These are phyloP conservation scores for Theobroma cacao DNA, from an alignment of 345 rosid species.

Conservation along the genomic window DNA sequence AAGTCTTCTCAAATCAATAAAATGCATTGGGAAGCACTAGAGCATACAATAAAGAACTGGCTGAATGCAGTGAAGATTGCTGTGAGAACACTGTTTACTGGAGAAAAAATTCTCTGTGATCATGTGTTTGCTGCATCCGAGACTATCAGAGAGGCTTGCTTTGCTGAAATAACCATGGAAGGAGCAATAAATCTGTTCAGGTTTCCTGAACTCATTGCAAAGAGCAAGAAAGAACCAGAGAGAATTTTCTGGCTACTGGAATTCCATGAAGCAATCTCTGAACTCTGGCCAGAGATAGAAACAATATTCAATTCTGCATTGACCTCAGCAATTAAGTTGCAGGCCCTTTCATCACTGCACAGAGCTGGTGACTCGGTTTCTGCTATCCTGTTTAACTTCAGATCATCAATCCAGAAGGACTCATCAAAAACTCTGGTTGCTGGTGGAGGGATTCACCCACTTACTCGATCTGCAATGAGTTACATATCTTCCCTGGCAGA, in stretches of 20 bases:
- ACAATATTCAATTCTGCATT: conserved; percentile 60
- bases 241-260: conserved; percentile 60
- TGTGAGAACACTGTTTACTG: conserved; percentile 52
- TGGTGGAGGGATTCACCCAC: conserved; percentile 78
- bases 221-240: conserved; percentile 51
- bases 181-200: conserved; percentile 62
- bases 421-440: conserved; percentile 36
- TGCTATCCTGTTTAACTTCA: conserved; percentile 45
- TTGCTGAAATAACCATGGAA: conserved; percentile 56
- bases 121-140: conserved; percentile 55
- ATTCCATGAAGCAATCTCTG: conserved; percentile 53
- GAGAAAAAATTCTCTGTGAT: conserved; percentile 69
- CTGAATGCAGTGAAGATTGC: conserved; percentile 53
- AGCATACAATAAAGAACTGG: conserved; percentile 65
- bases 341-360: conserved; percentile 51
- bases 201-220: conserved; percentile 66
- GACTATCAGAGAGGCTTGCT: conserved; percentile 61
- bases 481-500: conserved; percentile 61
- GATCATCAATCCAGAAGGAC: conserved; percentile 53
- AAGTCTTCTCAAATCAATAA: conserved; percentile 47
- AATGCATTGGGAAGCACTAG: conserved; percentile 53
- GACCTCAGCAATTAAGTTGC: conserved; percentile 43
- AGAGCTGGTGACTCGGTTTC: conserved; percentile 51
- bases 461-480: conserved; percentile 61
- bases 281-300: conserved; percentile 70